Evolutionary conservation across 2,329 filamentous ascomycete species (phyloP).

Genomic region (Aspergillus caelatus): DNA sequence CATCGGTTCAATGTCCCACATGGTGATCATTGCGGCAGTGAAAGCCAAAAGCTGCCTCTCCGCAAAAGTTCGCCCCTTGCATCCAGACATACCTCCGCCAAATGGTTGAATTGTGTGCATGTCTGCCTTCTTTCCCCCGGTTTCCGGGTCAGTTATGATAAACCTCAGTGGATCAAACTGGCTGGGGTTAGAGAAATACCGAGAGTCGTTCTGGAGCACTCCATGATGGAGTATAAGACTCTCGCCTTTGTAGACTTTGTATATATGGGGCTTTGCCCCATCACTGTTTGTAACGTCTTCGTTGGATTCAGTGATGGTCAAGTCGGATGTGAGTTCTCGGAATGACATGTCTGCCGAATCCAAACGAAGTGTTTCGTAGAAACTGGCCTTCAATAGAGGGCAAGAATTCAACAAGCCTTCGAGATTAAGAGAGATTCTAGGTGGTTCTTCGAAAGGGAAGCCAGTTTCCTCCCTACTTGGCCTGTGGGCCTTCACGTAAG

Average conservation of each 20-base stretch:
- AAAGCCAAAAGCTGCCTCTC: conserved; percentile 55
- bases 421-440: conserved; percentile 45
- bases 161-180: conserved; percentile 51
- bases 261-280: conserved; percentile 37
- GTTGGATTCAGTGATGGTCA: conserved; percentile 42
- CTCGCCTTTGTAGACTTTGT: conserved; percentile 45
- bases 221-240: conserved; percentile 49
- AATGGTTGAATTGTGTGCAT: conserved; percentile 51
- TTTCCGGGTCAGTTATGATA: conserved; percentile 45
- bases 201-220: conserved; percentile 46
- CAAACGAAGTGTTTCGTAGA: conserved; percentile 51
- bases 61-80: conserved; percentile 55
- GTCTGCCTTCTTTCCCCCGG: conserved; percentile 38
- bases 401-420: conserved; percentile 48
- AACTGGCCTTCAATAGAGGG: conserved; percentile 49
- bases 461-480: conserved; percentile 41
- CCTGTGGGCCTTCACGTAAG: conserved; percentile 43
- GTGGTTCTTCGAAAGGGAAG: conserved; percentile 47
- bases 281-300: conserved; percentile 39
- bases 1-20: conserved; percentile 59
- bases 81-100: conserved; percentile 53
- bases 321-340: conserved; percentile 41
- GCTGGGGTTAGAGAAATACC: conserved; percentile 44
- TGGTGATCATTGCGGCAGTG: conserved; percentile 54
- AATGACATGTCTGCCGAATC: conserved; percentile 48